Base-by-base conservation (phyloP, 306 rosid species). In the Geum urbanum region DNA sequence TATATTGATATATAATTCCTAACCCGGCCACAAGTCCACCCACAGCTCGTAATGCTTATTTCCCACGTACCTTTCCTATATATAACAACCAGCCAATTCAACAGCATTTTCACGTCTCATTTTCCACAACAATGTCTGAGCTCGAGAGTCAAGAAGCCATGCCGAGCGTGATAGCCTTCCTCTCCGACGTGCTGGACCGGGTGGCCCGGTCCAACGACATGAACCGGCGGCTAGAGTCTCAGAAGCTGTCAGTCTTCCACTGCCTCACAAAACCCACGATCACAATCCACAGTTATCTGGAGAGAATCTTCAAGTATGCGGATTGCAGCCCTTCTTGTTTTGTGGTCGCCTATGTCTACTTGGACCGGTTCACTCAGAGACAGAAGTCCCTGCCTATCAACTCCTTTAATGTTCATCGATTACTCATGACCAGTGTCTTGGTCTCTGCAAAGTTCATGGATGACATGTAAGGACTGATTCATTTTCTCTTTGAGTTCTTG, bases 371-470 rank as follows among this genome's bases (percentile, higher is more conserved):
- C 80, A 79, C 87, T 13, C 96, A 84, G 35, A 79, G 57, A 41
- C 96, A 91, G 76, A 88, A 87, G 14, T 61, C 80, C 16, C 48
- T 87, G 76, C 91, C 91, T 0, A 86, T 92, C 78, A 84, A 87
- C 60, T 78, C 95, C 45, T 86, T 87, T 84, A 92, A 88, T 62
- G 95, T 92, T 13, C 98, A 92, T 74, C 80, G 98, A 24, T 73
- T 92, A 39, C 89, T 92, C 72, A 86, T 92, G 24, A 85, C 98
- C 52, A 92, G 98, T 27, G 95, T 92, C 68, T 76, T 92, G 90
- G 78, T 85, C 12, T 85, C 97, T 71, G 96, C 96, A 3, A 91
- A 91, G 81, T 89, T 91, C 91, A 87, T 91, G 97, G 97, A 91
- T 72, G 97, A 91, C 79, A 41, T 82, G 97, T 91, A 71, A 85